Conservation (phyloP, 2,329 filamentous ascomycete species). For the Cytospora mali region DNA sequence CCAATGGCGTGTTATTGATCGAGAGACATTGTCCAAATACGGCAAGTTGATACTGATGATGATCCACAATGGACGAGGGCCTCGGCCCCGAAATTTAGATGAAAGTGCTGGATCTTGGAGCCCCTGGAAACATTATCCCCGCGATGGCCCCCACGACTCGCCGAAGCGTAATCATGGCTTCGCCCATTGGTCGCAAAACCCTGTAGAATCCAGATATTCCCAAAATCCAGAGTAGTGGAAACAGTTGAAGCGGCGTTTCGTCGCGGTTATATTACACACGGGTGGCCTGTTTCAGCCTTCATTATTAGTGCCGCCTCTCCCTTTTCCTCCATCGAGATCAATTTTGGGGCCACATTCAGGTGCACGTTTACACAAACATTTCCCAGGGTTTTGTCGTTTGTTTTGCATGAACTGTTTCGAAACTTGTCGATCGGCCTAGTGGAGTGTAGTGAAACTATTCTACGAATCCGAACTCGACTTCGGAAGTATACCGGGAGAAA, state of each 20-base stretch:
- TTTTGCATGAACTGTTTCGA: conserved; percentile 23
- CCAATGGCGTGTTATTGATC: conserved; percentile 27
- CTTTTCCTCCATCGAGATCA: background rate
- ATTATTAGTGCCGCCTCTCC: background rate
- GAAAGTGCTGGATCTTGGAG: conserved; percentile 5
- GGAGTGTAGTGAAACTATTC: background rate
- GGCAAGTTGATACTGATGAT: conserved; percentile 12
- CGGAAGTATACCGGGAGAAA: background rate
- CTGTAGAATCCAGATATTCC: background rate
- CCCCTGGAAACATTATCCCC: conserved; percentile 21
- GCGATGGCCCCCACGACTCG: conserved; percentile 8
- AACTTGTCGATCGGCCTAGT: conserved; percentile 6
- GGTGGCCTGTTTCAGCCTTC: conserved; percentile 20
- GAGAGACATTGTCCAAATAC: background rate
- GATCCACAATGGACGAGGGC: conserved; percentile 13
- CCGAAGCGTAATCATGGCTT: conserved; percentile 9
- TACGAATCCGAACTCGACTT: conserved; percentile 1
- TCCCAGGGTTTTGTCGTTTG: no score
- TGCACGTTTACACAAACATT: conserved; percentile 16
- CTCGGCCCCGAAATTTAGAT: background rate
- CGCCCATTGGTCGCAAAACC: conserved; percentile 14
- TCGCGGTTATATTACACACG: conserved; percentile 21
- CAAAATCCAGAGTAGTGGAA: background rate
- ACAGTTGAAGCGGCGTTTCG: conserved; percentile 9
- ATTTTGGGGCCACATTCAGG: conserved; percentile 7